Percentiles rank a stretch among this genome's conserved stretches.
Conservation (phyloP, 495 filamentous ascomycete genomes). For the Aspergillus olivimuriae region DNA sequence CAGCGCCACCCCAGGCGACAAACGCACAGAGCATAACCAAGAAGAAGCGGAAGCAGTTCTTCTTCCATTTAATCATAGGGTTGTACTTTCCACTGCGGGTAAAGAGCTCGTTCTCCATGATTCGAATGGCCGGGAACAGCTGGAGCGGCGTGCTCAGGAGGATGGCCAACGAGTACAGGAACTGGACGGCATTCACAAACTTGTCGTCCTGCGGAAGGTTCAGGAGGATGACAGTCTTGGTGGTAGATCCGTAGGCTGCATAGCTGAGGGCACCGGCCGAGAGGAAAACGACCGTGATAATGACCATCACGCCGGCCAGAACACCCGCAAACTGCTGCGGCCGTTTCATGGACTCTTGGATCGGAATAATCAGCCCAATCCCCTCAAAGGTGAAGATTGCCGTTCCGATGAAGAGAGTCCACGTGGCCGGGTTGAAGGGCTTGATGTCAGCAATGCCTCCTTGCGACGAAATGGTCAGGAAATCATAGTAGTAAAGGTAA, state of each 20-base stretch:
- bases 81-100: slow-evolving; percentile 90
- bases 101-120: slow-evolving; percentile 62
- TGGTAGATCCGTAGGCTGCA: slow-evolving; percentile 89
- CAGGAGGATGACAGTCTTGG: slow-evolving; percentile 91
- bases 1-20: slow-evolving; percentile 86
- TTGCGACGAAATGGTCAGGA: slow-evolving; percentile 71
- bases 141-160: slow-evolving; percentile 89
- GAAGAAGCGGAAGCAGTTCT: slow-evolving; percentile 92
- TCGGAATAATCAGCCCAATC: slow-evolving; percentile 96
- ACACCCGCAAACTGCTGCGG: slow-evolving; percentile 84
- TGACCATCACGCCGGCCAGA: slow-evolving; percentile 82
- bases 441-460: slow-evolving; percentile 77
- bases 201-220: slow-evolving; percentile 95
- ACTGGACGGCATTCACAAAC: slow-evolving; percentile 91
- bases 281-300: slow-evolving; percentile 86
- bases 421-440: slow-evolving; percentile 77
- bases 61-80: slow-evolving; percentile 95
- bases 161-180: slow-evolving; percentile 92
- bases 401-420: slow-evolving; percentile 97
- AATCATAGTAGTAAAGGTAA: slow-evolving; percentile 94
- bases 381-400: slow-evolving; percentile 99
- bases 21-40: slow-evolving; percentile 78
- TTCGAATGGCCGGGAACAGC: slow-evolving; percentile 91
- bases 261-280: slow-evolving; percentile 90
- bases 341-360: slow-evolving; percentile 91